Base-by-base conservation (phyloP, 2,329 filamentous ascomycete species). In the Aureobasidium sp. region DNA sequence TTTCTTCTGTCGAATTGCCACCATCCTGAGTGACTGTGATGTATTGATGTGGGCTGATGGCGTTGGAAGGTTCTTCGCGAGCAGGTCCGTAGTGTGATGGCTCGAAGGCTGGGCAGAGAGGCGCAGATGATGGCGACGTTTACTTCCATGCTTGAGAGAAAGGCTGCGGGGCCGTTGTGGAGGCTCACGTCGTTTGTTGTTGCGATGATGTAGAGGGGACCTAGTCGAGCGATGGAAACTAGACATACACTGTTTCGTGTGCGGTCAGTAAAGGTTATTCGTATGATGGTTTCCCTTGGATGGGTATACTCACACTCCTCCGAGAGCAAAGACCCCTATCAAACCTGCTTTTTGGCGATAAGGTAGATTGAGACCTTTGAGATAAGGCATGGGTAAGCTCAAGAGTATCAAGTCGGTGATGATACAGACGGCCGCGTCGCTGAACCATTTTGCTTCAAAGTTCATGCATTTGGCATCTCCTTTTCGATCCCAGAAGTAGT, bases 301-400 rank as follows among this genome's bases (percentile, higher is more conserved):
- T 14, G n/a, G 30, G 6, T 29, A 14, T 7, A 66, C 68, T 66
- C 64, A 70, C 64, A 73, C 63, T 30, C 66, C 67, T 37, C 71
- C 72, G n/a, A 73, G 64, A 8, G 68, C 70, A 59, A 73, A 74
- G 1, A 74, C 67, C 25, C 65, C 68, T 64, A 72, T 72, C n/a
- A 74, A 62, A 1, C 69, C 64, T 41, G 61, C 59, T 54, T 68
- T 71, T 61, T 72, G 71, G 11, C 64, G 67, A 44, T 61, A 67
- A 1, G 68, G 66, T 11, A 74, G 63, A n/a, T 70, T 67, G 27
- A 74, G 62, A 0, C 62, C 64, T 13, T 67, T 68, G 16, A 74
- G 62, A 1, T 71, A 68, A 4, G 70, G 70, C 55, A 74, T 67
- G 2, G 72, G 72, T 1, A 74, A 55, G 1, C 69, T 42, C 14